Evolutionary conservation across 257 asterid genomes (phyloP), one percentile per base, ranked within the genome.

Genomic region (Henckelia pumila): DNA sequence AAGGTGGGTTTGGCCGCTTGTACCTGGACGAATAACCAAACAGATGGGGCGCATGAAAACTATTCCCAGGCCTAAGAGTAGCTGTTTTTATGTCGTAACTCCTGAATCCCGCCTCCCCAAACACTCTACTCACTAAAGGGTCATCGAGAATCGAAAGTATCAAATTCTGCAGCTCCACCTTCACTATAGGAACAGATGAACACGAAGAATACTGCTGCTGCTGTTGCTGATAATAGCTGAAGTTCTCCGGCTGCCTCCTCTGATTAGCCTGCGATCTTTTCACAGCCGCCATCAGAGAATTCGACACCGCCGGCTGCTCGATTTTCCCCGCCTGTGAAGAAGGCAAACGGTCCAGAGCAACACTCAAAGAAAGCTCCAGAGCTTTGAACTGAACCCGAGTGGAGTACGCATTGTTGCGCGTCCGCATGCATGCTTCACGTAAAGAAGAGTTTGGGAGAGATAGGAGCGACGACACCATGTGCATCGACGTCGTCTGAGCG

Each of bases 401-500:
- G 0, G 96, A 79, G 86, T 86, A 86, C 0, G 92, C 96, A 66
- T 67, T 81, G 80, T 79, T 83, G 0, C 97, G 82, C 0, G 93
- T 75, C 1, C 86, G 76, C 2, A 82, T 77, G 77, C 98, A 93
- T 13, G 97, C 95, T 53, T 89, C 98, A 0, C 97, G 98, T 9
- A 93, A 78, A 1, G 81, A 21, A 2, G 98, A 93, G 57, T 69
- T 82, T 2, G 95, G 96, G 0, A 82, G 82, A 0, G 96, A 84
- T 1, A 90, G 86, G 14, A 93, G 85, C 0, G 99, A 81, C 3
- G 92, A 88, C 5, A 90, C 80, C 83, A 90, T 74, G 82, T 93
- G 99, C 20, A 90, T 89, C 47, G 99, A 93, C 25, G 99, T 90
- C 47, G 99, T 93, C 37, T 93, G 99, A 2, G 87, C 78, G 74